Evolutionary conservation across 305 asterid species (phyloP), one percentile per base, ranked within the genome.

Genomic region (Withania somnifera): DNA sequence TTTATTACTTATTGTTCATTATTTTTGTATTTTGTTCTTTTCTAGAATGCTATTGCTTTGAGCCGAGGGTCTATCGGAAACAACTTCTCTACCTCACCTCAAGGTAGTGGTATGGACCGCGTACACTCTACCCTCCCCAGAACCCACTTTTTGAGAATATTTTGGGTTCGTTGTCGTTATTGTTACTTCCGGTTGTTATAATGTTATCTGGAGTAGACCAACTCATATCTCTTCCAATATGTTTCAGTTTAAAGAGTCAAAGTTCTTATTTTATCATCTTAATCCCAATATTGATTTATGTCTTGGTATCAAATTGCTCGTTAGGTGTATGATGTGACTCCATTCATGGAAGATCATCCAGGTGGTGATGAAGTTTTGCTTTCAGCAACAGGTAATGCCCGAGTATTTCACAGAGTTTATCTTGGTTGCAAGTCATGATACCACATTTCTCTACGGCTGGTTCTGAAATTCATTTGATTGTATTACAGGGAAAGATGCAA

Each of bases 341-440:
- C 91, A 30, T 91, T 91, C 84, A 91, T 91, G 95, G 93, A 90
- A 53, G 93, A 91, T 79, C 95, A 91, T 83, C 93, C 92, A 26
- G 95, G 95, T 68, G 92, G 93, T 40, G 94, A 90, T 66, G 95
- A 91, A 86, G 95, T 90, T 61, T 82, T 91, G 88, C 89, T 91
- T 45, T 83, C 93, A 3, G 90, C 93, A 80, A 89, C 92, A 17
- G 91, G 93, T 91, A 90, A 86, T 47, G 36, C 36, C 0, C 0
- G 51, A 52, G 32, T 19, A 32, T 19, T 53, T 52, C 20, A 26
- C 81, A 32, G 22, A 6, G 53, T 54, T 54, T 54, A 38, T 53
- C 81, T n/a, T 32, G 4, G 66, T 77, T 54, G 28, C 0, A 7
- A 69, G 24, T 24, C 4, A 45, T 14, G 77, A 13, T 42, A 13